Evolutionary conservation across 768 basidiomycete genomes (phyloP).

Genomic region (Fomitopsis pulvina): DNA sequence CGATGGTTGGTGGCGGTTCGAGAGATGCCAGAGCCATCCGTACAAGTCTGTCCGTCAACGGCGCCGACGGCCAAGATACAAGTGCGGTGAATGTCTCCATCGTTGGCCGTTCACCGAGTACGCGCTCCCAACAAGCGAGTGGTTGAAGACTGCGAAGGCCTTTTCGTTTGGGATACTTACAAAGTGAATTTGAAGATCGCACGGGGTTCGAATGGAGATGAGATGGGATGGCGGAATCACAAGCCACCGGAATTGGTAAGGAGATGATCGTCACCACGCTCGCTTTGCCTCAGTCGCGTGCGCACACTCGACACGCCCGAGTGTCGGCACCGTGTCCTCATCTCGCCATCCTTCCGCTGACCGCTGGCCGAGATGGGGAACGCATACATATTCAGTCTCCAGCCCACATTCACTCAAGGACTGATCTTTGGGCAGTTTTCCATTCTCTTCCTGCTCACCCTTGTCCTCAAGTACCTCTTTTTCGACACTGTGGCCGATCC

Average conservation of each 20-base stretch:
- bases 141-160: neutral
- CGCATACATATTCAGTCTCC: constrained; percentile 64
- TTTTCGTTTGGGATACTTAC: no score
- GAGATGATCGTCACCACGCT: neutral
- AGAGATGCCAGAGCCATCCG: constrained; percentile 32
- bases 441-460: constrained; percentile 64
- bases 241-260: no score
- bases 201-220: neutral
- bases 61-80: constrained; percentile 49
- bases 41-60: constrained; percentile 45
- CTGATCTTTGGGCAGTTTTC: constrained; percentile 89
- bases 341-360: neutral
- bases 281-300: neutral
- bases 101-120: no score
- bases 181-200: neutral
- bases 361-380: constrained; percentile 26
- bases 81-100: constrained; percentile 28
- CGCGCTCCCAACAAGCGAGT: no score
- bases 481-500: constrained; percentile 64
- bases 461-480: constrained; percentile 93
- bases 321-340: neutral
- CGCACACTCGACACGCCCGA: no score
- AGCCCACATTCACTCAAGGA: constrained; percentile 93
- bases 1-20: constrained; percentile 22
- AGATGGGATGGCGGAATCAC: neutral